A percentile compares a stretch with the other conserved stretches of the same genome.
These are phyloP conservation scores for Teratosphaeria viscida DNA, from an alignment of 2,329 filamentous ascomycete species.

Conservation along the genomic window DNA sequence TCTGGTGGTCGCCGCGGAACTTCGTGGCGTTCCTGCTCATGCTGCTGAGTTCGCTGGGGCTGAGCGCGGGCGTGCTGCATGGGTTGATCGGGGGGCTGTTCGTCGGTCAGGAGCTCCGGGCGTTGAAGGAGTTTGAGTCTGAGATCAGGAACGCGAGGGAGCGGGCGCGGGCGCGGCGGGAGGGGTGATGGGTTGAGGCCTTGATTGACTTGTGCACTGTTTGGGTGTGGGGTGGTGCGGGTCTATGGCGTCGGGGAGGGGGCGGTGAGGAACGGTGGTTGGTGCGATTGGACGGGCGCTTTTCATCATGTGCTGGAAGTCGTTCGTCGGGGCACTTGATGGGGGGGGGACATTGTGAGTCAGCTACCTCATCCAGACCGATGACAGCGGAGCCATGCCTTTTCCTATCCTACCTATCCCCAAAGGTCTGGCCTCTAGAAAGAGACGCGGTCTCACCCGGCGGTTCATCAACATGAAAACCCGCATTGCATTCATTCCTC, in stretches of 20 bases:
- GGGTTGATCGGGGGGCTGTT: conserved; percentile 82
- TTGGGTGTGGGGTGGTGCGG: background rate
- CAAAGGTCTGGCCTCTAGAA: too few species aligned
- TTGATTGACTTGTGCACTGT: background rate
- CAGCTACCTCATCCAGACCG: too few species aligned
- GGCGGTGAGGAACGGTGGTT: too few species aligned
- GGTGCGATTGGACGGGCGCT: too few species aligned
- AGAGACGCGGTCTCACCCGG: too few species aligned
- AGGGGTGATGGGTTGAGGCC: background rate
- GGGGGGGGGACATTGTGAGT: too few species aligned
- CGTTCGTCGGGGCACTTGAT: too few species aligned
- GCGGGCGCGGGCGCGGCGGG: conserved; percentile 11
- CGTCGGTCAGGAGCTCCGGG: conserved; percentile 70
- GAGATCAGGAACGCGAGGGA: conserved; percentile 63
- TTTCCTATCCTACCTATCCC: too few species aligned
- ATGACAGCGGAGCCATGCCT: too few species aligned
- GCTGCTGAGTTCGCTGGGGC: conserved; percentile 65
- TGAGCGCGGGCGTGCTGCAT: conserved; percentile 68
- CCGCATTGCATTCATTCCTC: too few species aligned
- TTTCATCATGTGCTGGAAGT: too few species aligned
- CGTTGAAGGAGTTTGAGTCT: conserved; percentile 85
- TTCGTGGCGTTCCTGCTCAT: conserved; percentile 73
- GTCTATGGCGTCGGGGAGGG: background rate
- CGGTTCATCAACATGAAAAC: too few species aligned
- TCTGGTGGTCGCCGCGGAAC: conserved; percentile 74